A percentile compares a stretch with the other conserved stretches of the same genome.
Conservation (phyloP, 2,329 filamentous ascomycete genomes). For the Aspergillus sp. region DNA sequence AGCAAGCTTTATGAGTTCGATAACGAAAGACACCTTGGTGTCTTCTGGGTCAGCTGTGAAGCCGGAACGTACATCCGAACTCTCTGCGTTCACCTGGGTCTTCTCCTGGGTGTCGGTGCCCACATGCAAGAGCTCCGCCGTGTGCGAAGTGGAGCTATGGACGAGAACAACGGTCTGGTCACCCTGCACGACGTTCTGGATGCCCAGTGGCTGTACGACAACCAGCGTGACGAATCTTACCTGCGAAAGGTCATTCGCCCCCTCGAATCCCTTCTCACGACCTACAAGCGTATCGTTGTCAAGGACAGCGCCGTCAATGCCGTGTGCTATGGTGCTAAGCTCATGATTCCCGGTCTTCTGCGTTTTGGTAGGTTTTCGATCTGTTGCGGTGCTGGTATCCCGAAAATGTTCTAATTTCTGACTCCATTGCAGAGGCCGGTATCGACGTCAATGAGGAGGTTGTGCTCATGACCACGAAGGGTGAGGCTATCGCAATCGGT, state of each 20-base stretch:
- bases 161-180: conserved; percentile 83
- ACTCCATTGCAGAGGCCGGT: conserved; percentile 63
- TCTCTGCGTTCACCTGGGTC: conserved; percentile 88
- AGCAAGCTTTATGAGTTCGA: conserved; percentile 97
- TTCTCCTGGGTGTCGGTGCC: conserved; percentile 76
- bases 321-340: conserved; percentile 96
- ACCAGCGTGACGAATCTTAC: conserved; percentile 90
- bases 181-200: conserved; percentile 95
- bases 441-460: conserved; percentile 97
- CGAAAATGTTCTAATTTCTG: conserved; percentile 5
- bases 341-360: conserved; percentile 95
- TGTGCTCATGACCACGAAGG: conserved; percentile 98
- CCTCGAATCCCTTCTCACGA: conserved; percentile 84
- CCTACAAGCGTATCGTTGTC: conserved; percentile 95
- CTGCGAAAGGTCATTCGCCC: conserved; percentile 88
- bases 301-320: conserved; percentile 97
- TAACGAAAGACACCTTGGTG: conserved; percentile 93
- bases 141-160: conserved; percentile 93
- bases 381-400: background rate
- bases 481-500: conserved; percentile 93
- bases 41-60: conserved; percentile 99
- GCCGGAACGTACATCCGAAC: conserved; percentile 98
- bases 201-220: conserved; percentile 94
- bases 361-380: conserved; percentile 68
- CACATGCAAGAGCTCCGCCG: conserved; percentile 98